These are phyloP conservation scores for Colletotrichum gigasporum DNA, from an alignment of 2,329 filamentous ascomycete species.

Conservation along the genomic window DNA sequence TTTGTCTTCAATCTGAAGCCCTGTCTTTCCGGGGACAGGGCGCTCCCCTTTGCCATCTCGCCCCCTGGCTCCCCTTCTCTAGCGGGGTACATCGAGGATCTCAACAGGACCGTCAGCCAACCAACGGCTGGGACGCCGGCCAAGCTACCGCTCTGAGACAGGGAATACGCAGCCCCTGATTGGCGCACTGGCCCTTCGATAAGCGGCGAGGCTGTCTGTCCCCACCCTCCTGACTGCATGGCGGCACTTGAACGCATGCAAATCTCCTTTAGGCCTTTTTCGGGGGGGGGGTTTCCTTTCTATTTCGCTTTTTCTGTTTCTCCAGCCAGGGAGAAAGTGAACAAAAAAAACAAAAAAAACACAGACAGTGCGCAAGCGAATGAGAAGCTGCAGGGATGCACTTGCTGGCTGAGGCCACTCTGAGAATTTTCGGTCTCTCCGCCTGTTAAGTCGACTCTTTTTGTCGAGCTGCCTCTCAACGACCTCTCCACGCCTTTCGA, in stretches of 20 bases:
- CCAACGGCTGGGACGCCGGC: neutral
- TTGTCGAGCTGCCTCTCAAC: neutral
- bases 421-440: neutral
- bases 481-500: too few relatives aligned
- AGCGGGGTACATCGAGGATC: slow-evolving; percentile 18
- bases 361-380: neutral
- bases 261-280: neutral
- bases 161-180: slow-evolving; percentile 17
- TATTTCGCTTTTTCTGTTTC: neutral
- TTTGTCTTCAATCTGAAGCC: neutral
- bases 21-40: slow-evolving; percentile 7
- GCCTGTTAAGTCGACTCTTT: neutral
- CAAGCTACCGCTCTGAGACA: slow-evolving; percentile 6
- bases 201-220: slow-evolving; percentile 14
- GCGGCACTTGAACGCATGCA: slow-evolving; percentile 10
- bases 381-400: neutral
- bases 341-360: neutral
- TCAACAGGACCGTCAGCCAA: slow-evolving; percentile 10
- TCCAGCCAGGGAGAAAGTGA: neutral
- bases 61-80: neutral
- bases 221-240: slow-evolving; percentile 4
- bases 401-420: neutral
- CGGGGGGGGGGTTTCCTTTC: too few relatives aligned
- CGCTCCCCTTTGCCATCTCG: neutral
- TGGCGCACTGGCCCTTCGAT: slow-evolving; percentile 22